These are phyloP conservation scores for Geotrichum carabidarum DNA, from an alignment of 1,139 yeast species.

Conservation along the genomic window DNA sequence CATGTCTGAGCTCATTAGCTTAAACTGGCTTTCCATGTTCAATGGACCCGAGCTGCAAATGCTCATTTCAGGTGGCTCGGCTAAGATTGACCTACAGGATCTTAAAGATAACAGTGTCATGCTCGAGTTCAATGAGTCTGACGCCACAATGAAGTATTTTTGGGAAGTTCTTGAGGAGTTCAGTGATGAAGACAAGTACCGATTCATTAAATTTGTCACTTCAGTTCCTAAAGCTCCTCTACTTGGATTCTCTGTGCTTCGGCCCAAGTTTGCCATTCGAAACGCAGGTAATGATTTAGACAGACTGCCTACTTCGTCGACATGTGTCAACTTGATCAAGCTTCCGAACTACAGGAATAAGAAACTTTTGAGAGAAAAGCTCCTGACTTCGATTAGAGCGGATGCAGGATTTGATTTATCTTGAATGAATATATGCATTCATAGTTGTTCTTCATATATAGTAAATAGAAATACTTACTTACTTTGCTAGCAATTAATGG, in stretches of 20 bases:
- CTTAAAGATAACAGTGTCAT: slow-evolving; percentile 58
- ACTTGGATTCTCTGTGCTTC: slow-evolving; percentile 69
- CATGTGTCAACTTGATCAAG: slow-evolving; percentile 83
- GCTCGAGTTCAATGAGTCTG: slow-evolving; percentile 60
- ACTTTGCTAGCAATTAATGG: too few relatives aligned
- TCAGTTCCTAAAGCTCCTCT: slow-evolving; percentile 90
- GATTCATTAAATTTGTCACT: slow-evolving; percentile 78
- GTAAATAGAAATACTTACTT: too few relatives aligned
- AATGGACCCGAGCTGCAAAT: slow-evolving; percentile 77
- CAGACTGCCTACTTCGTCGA: slow-evolving; percentile 84
- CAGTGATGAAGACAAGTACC: slow-evolving; percentile 53
- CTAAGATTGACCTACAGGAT: slow-evolving; percentile 65
- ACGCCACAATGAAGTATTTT: slow-evolving; percentile 49
- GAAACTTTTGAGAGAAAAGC: slow-evolving; percentile 51
- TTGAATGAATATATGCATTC: slow-evolving; percentile 26
- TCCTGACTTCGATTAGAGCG: slow-evolving; percentile 70
- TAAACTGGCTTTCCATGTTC: slow-evolving; percentile 78
- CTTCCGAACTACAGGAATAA: slow-evolving; percentile 76
- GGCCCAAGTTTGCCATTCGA: slow-evolving; percentile 76
- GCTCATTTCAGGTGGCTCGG: slow-evolving; percentile 76
- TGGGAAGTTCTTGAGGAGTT: slow-evolving; percentile 77
- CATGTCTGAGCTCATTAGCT: slow-evolving; percentile 58
- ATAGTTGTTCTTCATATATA: not conserved
- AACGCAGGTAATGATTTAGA: slow-evolving; percentile 52
- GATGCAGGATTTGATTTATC: slow-evolving; percentile 86